Conservation (phyloP, 805 yeast species). For the Yarrowia keelungensis region DNA sequence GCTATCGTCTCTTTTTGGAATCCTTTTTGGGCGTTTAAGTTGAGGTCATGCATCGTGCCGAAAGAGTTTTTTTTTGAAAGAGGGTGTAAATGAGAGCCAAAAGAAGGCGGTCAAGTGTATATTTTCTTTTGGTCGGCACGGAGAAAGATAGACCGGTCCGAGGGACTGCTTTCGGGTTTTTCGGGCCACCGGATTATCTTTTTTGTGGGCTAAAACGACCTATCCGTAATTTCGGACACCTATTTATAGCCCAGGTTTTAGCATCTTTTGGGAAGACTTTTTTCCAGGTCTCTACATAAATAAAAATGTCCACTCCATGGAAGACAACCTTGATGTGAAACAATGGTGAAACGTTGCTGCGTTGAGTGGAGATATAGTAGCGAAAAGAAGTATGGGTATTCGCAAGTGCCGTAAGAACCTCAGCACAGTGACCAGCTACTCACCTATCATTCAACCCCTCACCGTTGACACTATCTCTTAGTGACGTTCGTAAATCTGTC, state of each 20-base stretch:
- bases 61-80: conserved; percentile 1
- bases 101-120: neutral
- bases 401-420: too few relatives aligned
- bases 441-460: too few relatives aligned
- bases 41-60: neutral
- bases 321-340: conserved; percentile 1
- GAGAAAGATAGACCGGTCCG: too few relatives aligned
- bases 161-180: too few relatives aligned
- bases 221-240: too few relatives aligned
- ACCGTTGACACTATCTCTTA: neutral
- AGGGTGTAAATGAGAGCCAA: neutral
- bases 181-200: neutral
- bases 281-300: neutral
- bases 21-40: conserved; percentile 21
- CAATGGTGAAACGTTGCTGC: conserved; percentile 33
- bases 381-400: too few relatives aligned
- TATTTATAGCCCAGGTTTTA: neutral
- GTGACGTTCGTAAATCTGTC: too few relatives aligned
- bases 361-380: neutral
- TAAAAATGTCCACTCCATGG: neutral
- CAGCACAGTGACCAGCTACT: too few relatives aligned
- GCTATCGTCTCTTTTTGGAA: neutral
- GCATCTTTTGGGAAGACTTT: neutral
- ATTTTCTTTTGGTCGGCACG: neutral
- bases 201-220: neutral